Base-by-base conservation (phyloP, 1,284 basidiomycete species). In the Papiliotrema fonsecae region DNA sequence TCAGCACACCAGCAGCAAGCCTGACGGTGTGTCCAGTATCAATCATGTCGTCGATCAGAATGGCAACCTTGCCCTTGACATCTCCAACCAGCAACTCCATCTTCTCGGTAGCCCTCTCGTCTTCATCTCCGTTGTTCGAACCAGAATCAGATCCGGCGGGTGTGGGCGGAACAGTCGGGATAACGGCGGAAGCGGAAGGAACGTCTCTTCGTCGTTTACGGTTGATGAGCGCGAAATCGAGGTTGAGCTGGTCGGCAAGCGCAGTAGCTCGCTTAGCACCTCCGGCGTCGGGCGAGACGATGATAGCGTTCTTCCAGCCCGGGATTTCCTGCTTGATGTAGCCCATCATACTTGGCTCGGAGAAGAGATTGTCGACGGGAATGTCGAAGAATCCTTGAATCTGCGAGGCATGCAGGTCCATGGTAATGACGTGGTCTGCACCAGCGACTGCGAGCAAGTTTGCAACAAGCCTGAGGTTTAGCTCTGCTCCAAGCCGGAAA, bases 361-460 rank as follows among this genome's bases (percentile, higher is more conserved):
- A 87, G 73, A 85, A 96, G 47, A 96, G 77, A 74, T 98, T 98
- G 78, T 98, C 94, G 49, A 97, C 93, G 16, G 94, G 96, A 60
- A 98, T 93, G 74, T 98, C 92, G 70, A 98, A 98, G 79, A 98
- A 98, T 11, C 94, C 94, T 73, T 98, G 94, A 58, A 98, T 97
- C 77, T 98, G 94, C 60, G 87, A 91, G 11, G 94, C 96, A 71
- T 98, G 94, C 35, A 98, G 79, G 72, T 98, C 94, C 85, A 98
- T 93, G 19, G 94, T 98, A 67, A 98, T 98, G 65, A 98, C 88
- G 70, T 98, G 94, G 77, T 98, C 93, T 60, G 90, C 93, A 26
- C 94, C 94, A 14, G 96, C 94, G 24, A 96, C 88, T 35, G 85
- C 88, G 51, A 98, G 80, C 84, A 98, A 93, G 76, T 97, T 98